These are phyloP conservation scores for Hyphopichia fennica DNA, from an alignment of 1,139 yeast species.

Conservation along the genomic window DNA sequence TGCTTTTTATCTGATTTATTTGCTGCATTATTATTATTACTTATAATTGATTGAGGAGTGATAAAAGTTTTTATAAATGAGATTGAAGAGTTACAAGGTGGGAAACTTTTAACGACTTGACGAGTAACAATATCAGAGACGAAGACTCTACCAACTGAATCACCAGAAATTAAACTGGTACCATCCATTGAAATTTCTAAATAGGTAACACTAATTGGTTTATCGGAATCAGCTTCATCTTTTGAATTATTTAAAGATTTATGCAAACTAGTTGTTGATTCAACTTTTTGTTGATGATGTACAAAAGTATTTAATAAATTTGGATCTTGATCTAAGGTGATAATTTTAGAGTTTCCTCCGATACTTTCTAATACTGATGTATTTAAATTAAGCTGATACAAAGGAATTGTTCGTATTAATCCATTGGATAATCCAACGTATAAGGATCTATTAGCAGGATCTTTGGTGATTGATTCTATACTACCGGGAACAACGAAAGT, in stretches of 20 bases:
- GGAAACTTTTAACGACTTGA: constrained; percentile 69
- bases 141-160: constrained; percentile 62
- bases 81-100: constrained; percentile 48
- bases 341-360: constrained; percentile 56
- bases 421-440: constrained; percentile 76
- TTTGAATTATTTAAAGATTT: constrained; percentile 7
- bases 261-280: constrained; percentile 11
- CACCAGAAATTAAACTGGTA: constrained; percentile 72
- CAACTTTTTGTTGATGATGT: constrained; percentile 46
- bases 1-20: constrained; percentile 34
- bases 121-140: constrained; percentile 74
- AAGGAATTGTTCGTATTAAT: constrained; percentile 52
- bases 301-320: constrained; percentile 55
- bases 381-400: constrained; percentile 49
- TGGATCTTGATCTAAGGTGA: constrained; percentile 52
- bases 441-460: constrained; percentile 76
- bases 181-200: constrained; percentile 74
- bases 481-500: constrained; percentile 69
- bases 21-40: constrained; percentile 7
- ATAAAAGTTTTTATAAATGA: constrained; percentile 20
- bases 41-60: constrained; percentile 5
- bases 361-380: constrained; percentile 50
- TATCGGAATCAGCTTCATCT: constrained; percentile 6
- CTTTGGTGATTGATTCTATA: constrained; percentile 62
- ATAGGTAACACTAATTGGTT: constrained; percentile 40